phyloP scores from a whole-genome alignment of 345 rosid species.

The Corchorus olitorius region DNA sequence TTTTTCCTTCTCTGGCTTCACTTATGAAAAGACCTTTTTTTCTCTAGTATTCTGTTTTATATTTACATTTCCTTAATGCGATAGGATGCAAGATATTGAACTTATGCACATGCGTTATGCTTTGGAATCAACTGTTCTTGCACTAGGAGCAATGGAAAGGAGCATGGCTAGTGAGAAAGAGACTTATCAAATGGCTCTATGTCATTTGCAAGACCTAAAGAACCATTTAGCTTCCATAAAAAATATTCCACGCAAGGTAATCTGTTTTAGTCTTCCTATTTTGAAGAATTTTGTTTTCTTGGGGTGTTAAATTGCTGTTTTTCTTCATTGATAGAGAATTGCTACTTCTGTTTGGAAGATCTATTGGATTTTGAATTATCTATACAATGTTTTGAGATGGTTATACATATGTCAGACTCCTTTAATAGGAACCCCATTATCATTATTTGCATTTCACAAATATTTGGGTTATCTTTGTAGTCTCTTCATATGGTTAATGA shows the following conservation, averaged over 20 bases:
- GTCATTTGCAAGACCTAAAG: slow-evolving; percentile 70
- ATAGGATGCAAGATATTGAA: slow-evolving; percentile 93
- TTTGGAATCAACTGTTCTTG: slow-evolving; percentile 80
- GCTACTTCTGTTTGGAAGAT: slow-evolving; percentile 11
- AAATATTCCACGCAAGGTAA: slow-evolving; percentile 86
- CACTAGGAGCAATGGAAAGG: slow-evolving; percentile 69
- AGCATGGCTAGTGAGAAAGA: slow-evolving; percentile 50
- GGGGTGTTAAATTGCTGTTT: slow-evolving; percentile 12
- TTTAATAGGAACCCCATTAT: neutral
- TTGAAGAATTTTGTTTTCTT: slow-evolving; percentile 18
- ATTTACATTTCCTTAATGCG: slow-evolving; percentile 23
- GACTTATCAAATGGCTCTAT: slow-evolving; percentile 52
- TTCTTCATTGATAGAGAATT: slow-evolving; percentile 15
- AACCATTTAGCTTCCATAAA: slow-evolving; percentile 79
- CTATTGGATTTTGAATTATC: slow-evolving; percentile 17
- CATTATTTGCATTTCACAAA: neutral
- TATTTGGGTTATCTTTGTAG: neutral
- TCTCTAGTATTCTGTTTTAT: neutral
- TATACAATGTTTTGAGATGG: slow-evolving; percentile 6
- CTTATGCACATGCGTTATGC: slow-evolving; percentile 97
- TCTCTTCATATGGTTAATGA: neutral
- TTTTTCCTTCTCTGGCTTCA: neutral
- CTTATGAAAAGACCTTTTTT: neutral
- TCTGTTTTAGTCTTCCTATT: slow-evolving; percentile 9
- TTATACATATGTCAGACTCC: slow-evolving; percentile 3